phyloP scores from a whole-genome alignment of 345 rosid species.

The Melaleuca quinquenervia region DNA sequence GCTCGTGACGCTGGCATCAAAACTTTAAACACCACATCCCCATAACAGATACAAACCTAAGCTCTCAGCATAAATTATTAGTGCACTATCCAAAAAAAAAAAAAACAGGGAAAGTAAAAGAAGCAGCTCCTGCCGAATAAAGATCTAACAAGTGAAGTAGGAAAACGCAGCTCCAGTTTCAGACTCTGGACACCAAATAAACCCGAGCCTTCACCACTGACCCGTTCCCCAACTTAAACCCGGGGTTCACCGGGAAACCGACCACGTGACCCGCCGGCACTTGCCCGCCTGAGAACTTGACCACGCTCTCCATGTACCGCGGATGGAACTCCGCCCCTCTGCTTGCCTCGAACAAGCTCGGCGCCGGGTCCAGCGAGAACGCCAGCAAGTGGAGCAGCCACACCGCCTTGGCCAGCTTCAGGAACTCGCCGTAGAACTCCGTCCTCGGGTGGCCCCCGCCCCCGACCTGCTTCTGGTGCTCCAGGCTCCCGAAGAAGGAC shows the following conservation, averaged over 20 bases:
- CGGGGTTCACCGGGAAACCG: constrained; percentile 82
- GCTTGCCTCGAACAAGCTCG: constrained; percentile 76
- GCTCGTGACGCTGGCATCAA: background rate
- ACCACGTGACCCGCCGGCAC: constrained; percentile 67
- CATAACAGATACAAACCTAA: background rate
- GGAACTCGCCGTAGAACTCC: constrained; percentile 74
- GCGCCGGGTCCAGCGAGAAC: constrained; percentile 79
- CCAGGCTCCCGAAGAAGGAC: constrained; percentile 78
- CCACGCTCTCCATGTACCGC: constrained; percentile 80
- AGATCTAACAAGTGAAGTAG: background rate
- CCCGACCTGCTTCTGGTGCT: constrained; percentile 51
- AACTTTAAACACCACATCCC: background rate
- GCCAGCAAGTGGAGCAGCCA: constrained; percentile 96
- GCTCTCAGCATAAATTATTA: background rate
- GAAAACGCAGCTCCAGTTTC: background rate
- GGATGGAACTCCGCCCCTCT: constrained; percentile 77
- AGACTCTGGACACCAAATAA: constrained; percentile 44
- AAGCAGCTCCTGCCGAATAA: background rate
- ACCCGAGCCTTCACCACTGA: constrained; percentile 80
- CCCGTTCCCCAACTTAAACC: constrained; percentile 76
- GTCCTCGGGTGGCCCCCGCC: constrained; percentile 77
- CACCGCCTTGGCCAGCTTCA: constrained; percentile 67
- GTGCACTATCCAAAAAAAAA: background rate
- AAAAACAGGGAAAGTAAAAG: background rate
- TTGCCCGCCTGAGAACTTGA: constrained; percentile 43